Conservation (phyloP, 306 rosid species). For the Carpinus viminea region DNA sequence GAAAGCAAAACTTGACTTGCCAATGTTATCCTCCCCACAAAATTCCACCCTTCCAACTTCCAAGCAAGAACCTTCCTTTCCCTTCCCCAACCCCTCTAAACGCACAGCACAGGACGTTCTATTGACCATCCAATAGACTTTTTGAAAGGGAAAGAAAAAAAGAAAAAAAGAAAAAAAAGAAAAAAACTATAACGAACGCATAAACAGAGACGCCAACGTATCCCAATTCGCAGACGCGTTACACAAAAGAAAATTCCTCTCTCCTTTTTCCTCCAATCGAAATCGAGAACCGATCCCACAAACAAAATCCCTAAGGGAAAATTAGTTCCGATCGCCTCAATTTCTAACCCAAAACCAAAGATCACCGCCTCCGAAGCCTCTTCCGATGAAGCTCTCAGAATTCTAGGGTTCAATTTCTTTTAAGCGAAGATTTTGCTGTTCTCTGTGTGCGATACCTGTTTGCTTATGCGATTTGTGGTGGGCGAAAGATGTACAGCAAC, state of each 20-base stretch:
- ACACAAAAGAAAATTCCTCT: neutral
- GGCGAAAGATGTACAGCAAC: slow-evolving; percentile 84
- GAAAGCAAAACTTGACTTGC: neutral
- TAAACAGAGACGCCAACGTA: neutral
- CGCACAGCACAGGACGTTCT: too few species aligned
- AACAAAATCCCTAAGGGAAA: neutral
- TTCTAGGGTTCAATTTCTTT: slow-evolving; percentile 39
- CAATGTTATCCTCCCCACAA: neutral
- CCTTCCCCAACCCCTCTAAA: neutral
- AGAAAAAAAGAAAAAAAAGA: neutral
- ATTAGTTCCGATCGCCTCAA: slow-evolving; percentile 1
- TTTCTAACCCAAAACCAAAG: neutral
- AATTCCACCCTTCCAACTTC: neutral
- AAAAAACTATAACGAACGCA: neutral
- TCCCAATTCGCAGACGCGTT: slow-evolving; percentile 22
- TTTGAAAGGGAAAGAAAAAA: too few species aligned
- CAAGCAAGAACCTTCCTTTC: neutral
- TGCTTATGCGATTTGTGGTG: slow-evolving; percentile 32
- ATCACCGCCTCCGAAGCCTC: neutral
- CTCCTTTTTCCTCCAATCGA: neutral
- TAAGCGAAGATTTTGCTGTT: neutral
- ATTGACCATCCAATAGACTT: too few species aligned
- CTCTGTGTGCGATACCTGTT: neutral
- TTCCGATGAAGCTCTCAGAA: slow-evolving; percentile 10
- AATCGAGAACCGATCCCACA: neutral